Evolutionary conservation across 768 basidiomycete genomes (phyloP).

Genomic region (Scleroderma citrinum): DNA sequence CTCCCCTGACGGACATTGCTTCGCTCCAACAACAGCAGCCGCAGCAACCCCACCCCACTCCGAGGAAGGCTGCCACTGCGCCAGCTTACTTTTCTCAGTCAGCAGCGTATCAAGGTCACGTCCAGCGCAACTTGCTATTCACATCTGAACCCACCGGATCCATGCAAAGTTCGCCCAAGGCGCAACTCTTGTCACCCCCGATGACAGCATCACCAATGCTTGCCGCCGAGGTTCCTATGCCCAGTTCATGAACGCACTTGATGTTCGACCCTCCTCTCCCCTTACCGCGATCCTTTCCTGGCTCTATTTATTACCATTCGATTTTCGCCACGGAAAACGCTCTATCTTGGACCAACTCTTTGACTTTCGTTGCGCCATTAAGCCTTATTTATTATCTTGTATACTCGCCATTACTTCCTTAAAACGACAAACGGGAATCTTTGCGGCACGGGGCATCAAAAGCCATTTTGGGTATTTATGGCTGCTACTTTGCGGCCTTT

Average conservation of each 20-base stretch:
- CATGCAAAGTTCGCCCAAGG: slow-evolving; percentile 22
- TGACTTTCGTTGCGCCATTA: slow-evolving; percentile 18
- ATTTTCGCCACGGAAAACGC: slow-evolving; percentile 13
- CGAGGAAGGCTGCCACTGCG: slow-evolving; percentile 28
- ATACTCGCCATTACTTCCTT: background rate
- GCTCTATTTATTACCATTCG: slow-evolving; percentile 25
- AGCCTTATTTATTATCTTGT: slow-evolving; percentile 26
- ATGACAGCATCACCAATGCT: slow-evolving; percentile 18
- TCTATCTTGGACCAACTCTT: slow-evolving; percentile 3
- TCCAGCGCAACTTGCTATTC: slow-evolving; percentile 23
- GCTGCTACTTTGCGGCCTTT: slow-evolving; percentile 11
- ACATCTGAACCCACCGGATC: slow-evolving; percentile 21
- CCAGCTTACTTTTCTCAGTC: slow-evolving; percentile 31
- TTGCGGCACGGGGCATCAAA: slow-evolving; percentile 17
- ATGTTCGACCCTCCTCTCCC: background rate
- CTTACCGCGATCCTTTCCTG: slow-evolving; percentile 13
- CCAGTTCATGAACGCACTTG: slow-evolving; percentile 9
- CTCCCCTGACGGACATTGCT: slow-evolving; percentile 65
- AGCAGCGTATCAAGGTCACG: slow-evolving; percentile 22
- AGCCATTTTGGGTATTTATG: slow-evolving; percentile 13
- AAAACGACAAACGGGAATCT: slow-evolving; percentile 18
- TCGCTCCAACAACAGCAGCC: slow-evolving; percentile 35
- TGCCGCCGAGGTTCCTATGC: slow-evolving; percentile 14
- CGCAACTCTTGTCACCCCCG: slow-evolving; percentile 23
- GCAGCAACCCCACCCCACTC: slow-evolving; percentile 18